Evolutionary conservation across 1,139 yeast genomes (phyloP), one percentile per base, ranked within the genome.

Genomic region (Magnusiomyces tetraspermus): DNA sequence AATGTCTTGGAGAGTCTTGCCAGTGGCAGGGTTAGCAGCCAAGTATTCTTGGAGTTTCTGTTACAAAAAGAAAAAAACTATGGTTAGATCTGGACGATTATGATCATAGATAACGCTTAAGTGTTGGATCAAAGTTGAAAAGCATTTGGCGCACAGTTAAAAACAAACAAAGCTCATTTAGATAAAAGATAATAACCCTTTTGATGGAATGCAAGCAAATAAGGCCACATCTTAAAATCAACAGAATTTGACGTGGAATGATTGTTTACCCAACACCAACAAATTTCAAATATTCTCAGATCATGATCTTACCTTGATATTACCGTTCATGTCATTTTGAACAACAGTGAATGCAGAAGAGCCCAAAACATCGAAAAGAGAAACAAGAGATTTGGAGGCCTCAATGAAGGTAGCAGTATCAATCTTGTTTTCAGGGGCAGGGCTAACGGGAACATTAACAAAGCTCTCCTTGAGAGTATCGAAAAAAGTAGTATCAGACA

Each of bases 321-420:
- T 88, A 41, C 96, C 96, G 38, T 79, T 83, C 88, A 88, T 83
- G 67, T 88, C 97, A 60, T 77, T 83, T 68, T 87, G 95, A 53
- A 88, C 96, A 50, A 85, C 87, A 17, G 82, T 71, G 64, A 88
- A 88, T 17, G 96, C 96, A 26, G 92, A 72, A 23, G 95, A 84
- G 28, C 95, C 96, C 58, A 88, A 76, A 54, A 89, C 74, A 66
- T 88, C 95, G 67, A 88, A 88, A 59, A 89, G 74, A 66, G 83
- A 82, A 61, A 88, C 90, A 56, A 88, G 75, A 11, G 94, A 82
- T 70, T 84, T 94, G 26, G 95, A 76, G 13, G 97, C 96, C 65
- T 82, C 87, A 58, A 88, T 76, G 64, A 88, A 88, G 61, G 79
- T 82, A 40, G 82, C 73, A 31, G 96, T 86, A 62, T 82, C 75